These are phyloP conservation scores for Camellia granthamiana DNA, from an alignment of 148 eudicot genomes.

Conservation along the genomic window DNA sequence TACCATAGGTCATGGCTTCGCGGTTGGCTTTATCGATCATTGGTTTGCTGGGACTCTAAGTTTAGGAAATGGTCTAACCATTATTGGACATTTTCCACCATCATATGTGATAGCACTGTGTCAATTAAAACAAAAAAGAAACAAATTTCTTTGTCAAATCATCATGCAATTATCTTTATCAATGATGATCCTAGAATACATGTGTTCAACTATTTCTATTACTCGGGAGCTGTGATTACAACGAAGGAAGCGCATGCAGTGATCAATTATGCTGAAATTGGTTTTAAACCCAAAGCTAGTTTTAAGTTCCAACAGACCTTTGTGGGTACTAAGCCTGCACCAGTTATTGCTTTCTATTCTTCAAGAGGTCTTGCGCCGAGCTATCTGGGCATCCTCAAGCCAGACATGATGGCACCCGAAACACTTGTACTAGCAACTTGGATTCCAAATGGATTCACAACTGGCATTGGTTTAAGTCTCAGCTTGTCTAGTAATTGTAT, in stretches of 20 bases:
- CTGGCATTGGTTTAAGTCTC: slow-evolving; percentile 9
- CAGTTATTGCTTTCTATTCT: slow-evolving; percentile 10
- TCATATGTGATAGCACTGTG: slow-evolving; percentile 14
- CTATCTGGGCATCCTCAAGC: slow-evolving; percentile 24
- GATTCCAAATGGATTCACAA: neutral
- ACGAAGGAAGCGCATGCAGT: slow-evolving; percentile 1
- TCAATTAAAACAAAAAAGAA: neutral
- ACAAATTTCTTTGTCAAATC: neutral
- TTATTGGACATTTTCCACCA: neutral
- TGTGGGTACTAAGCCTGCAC: slow-evolving; percentile 25
- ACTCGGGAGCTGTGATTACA: slow-evolving; percentile 23
- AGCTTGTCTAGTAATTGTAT: slow-evolving; percentile 10
- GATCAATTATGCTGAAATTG: neutral
- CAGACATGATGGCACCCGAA: slow-evolving; percentile 33
- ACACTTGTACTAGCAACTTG: slow-evolving; percentile 20
- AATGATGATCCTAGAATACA: slow-evolving; percentile 10
- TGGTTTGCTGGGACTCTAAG: slow-evolving; percentile 22
- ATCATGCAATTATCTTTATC: slow-evolving; percentile 16
- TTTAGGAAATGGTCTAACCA: slow-evolving; percentile 26
- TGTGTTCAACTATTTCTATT: neutral
- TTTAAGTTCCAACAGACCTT: slow-evolving; percentile 12
- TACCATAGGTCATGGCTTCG: slow-evolving; percentile 36
- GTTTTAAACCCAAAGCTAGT: neutral
- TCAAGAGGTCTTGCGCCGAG: slow-evolving; percentile 28
- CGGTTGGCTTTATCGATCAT: slow-evolving; percentile 33